Conservation (phyloP, 1,284 basidiomycete genomes). For the Anthracocystis setariae region DNA sequence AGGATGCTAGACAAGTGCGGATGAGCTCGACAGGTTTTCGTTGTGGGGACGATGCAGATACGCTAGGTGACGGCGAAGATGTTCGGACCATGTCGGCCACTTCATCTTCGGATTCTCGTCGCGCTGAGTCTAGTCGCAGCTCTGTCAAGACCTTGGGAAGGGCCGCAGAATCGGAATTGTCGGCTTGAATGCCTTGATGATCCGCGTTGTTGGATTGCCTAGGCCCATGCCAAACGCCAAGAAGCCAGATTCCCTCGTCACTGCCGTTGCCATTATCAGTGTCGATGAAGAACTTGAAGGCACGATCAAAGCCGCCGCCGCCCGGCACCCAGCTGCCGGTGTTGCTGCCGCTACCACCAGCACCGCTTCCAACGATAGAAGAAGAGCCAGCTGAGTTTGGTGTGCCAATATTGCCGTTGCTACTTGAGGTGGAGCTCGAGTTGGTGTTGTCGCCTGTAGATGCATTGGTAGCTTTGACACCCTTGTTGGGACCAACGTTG, state of each 20-base stretch:
- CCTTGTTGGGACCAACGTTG: constrained; percentile 10
- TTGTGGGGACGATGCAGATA: constrained; percentile 20
- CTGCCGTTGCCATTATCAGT: constrained; percentile 22
- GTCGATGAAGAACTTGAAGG: constrained; percentile 60
- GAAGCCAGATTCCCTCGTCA: constrained; percentile 59
- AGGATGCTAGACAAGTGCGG: constrained; percentile 15
- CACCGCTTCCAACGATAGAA: not conserved
- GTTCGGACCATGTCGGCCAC: constrained; percentile 7
- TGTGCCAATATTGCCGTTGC: not conserved
- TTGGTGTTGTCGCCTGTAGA: constrained; percentile 8
- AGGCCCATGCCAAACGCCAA: constrained; percentile 60
- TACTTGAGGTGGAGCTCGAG: constrained; percentile 5
- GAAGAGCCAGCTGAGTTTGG: not conserved
- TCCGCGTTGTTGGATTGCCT: constrained; percentile 7
- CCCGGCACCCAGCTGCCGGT: constrained; percentile 29
- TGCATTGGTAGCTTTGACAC: constrained; percentile 2
- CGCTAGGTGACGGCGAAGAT: constrained; percentile 21
- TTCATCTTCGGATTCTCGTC: constrained; percentile 8
- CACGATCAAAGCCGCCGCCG: constrained; percentile 53
- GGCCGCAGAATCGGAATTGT: not conserved
- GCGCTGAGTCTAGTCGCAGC: not conserved
- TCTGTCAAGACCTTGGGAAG: constrained; percentile 1
- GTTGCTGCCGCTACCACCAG: constrained; percentile 3
- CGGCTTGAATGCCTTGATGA: not conserved
- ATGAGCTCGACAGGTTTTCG: constrained; percentile 18